A percentile compares a stretch with the other conserved stretches of the same genome.
Conservation (phyloP, 192 early-diverging fungal genomes). For the Backusella mclennaniae region DNA sequence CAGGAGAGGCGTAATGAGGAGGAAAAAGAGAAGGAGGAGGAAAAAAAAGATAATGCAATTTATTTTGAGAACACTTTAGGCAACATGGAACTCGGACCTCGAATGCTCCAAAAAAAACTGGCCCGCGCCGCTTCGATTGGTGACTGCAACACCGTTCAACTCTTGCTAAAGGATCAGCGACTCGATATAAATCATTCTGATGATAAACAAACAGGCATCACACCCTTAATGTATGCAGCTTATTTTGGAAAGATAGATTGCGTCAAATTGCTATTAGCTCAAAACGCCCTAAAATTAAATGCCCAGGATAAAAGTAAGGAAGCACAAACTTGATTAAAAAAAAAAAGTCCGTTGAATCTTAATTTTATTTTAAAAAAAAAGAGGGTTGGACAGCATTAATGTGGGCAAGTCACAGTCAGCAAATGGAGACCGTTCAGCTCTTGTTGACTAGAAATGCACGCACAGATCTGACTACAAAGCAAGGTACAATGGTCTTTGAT, state of each 20-base stretch:
- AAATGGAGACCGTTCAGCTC: constrained; percentile 66
- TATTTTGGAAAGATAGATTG: constrained; percentile 81
- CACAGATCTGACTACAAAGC: constrained; percentile 58
- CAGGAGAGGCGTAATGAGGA: background rate
- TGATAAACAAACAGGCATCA: constrained; percentile 78
- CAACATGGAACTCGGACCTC: constrained; percentile 44
- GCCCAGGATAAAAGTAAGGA: constrained; percentile 55
- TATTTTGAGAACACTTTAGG: constrained; percentile 7
- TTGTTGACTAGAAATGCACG: constrained; percentile 75
- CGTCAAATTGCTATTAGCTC: constrained; percentile 65
- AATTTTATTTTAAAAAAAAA: constrained; percentile 21
- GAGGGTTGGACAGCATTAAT: constrained; percentile 88
- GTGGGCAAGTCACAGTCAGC: constrained; percentile 83
- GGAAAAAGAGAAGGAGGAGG: background rate
- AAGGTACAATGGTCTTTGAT: constrained; percentile 70
- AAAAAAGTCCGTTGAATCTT: background rate
- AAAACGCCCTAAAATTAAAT: constrained; percentile 69
- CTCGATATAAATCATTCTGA: constrained; percentile 68
- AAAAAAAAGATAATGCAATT: constrained; percentile 1
- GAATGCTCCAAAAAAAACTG: constrained; percentile 53
- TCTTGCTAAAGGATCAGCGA: constrained; percentile 46
- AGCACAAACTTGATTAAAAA: background rate
- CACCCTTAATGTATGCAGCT: constrained; percentile 81
- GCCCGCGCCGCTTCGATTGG: constrained; percentile 73
- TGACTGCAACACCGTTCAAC: constrained; percentile 57